phyloP scores from a whole-genome alignment of 768 basidiomycete species.

The Tylopilus vinaceipallidus region DNA sequence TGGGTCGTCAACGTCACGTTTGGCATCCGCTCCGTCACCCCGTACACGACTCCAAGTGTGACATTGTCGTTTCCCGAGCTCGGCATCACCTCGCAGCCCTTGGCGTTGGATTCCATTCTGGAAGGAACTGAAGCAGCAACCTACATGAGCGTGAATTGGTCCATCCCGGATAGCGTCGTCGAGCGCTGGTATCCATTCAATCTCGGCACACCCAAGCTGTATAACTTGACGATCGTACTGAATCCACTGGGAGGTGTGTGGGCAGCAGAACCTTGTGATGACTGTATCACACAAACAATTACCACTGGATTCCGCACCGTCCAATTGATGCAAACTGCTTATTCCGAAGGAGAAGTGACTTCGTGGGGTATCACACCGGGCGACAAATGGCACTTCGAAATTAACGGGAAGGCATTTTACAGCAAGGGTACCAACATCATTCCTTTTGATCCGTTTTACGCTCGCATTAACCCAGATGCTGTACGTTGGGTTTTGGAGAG shows the following conservation, averaged over 20 bases:
- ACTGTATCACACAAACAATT: slow-evolving; percentile 37
- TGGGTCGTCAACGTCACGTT: slow-evolving; percentile 58
- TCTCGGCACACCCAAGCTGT: slow-evolving; percentile 53
- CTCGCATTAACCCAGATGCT: slow-evolving; percentile 46
- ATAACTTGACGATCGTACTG: slow-evolving; percentile 47
- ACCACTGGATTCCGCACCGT: slow-evolving; percentile 62
- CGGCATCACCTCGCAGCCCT: slow-evolving; percentile 35
- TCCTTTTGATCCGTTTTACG: slow-evolving; percentile 60
- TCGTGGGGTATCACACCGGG: slow-evolving; percentile 54
- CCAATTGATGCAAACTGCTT: slow-evolving; percentile 47
- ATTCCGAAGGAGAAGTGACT: slow-evolving; percentile 42
- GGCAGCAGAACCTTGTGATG: slow-evolving; percentile 8
- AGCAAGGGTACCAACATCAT: slow-evolving; percentile 57
- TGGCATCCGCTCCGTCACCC: slow-evolving; percentile 42
- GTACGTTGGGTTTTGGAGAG: slow-evolving; percentile 58
- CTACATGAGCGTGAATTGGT: slow-evolving; percentile 45
- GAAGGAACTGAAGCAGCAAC: slow-evolving; percentile 28
- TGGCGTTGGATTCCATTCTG: slow-evolving; percentile 22
- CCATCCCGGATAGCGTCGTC: slow-evolving; percentile 44
- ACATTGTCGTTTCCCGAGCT: slow-evolving; percentile 49
- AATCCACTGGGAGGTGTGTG: slow-evolving; percentile 19
- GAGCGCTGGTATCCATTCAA: slow-evolving; percentile 56
- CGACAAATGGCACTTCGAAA: slow-evolving; percentile 59
- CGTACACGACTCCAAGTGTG: slow-evolving; percentile 36
- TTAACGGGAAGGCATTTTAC: slow-evolving; percentile 57